Evolutionary conservation across 768 basidiomycete genomes (phyloP).

Genomic region (Albatrellus ellisii): DNA sequence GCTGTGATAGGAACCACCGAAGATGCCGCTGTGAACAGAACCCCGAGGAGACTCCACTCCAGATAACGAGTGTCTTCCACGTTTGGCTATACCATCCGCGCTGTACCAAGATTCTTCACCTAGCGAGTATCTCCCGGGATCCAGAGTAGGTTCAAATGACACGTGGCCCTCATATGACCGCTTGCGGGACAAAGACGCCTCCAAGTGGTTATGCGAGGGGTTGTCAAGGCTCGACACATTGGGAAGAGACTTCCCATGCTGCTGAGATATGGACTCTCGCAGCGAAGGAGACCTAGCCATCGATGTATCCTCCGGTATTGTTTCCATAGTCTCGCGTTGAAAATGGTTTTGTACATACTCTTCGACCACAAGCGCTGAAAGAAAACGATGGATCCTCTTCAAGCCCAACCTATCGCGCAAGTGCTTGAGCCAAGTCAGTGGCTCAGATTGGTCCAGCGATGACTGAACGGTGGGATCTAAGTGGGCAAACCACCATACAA

Average conservation of each 20-base stretch:
- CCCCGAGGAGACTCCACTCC: constrained; percentile 18
- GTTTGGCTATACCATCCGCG: constrained; percentile 21
- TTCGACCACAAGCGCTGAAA: constrained; percentile 56
- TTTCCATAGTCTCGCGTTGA: constrained; percentile 24
- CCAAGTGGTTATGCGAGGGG: constrained; percentile 4
- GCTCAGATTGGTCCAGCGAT: constrained; percentile 52
- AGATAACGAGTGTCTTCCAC: constrained; percentile 12
- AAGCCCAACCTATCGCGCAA: constrained; percentile 33
- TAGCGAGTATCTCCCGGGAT: constrained; percentile 31
- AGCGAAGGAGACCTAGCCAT: constrained; percentile 5
- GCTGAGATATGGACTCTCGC: constrained; percentile 6
- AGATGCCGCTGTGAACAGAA: constrained; percentile 24
- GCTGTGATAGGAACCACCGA: constrained; percentile 22
- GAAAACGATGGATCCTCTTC: constrained; percentile 24
- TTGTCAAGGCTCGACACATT: constrained; percentile 13
- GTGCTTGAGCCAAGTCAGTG: constrained; percentile 64
- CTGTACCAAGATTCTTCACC: constrained; percentile 32
- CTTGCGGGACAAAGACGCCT: constrained; percentile 12
- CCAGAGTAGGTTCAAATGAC: constrained; percentile 45
- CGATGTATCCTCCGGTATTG: constrained; percentile 30
- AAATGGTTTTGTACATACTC: constrained; percentile 39
- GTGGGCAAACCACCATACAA: constrained; percentile 47
- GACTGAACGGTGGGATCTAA: constrained; percentile 33
- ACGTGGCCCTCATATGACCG: constrained; percentile 34
- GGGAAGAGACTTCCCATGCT: constrained; percentile 2